Conservation (phyloP, 2,329 filamentous ascomycete species). For the Stagonosporopsis cucurbitacearum region DNA sequence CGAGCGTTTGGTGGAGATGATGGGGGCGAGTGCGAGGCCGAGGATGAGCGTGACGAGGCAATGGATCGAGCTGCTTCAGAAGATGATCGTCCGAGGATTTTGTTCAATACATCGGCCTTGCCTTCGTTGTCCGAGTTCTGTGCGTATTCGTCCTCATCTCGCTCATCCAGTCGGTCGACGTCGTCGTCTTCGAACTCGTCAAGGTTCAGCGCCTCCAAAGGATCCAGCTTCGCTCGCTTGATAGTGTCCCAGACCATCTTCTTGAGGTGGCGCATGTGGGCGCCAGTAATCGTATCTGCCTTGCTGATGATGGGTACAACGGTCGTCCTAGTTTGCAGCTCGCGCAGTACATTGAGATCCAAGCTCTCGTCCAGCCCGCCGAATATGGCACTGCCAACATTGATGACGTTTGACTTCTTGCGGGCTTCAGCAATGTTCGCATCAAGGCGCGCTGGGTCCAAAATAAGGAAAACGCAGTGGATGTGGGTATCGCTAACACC, state of each 20-base stretch:
- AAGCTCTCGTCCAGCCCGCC: conserved; percentile 85
- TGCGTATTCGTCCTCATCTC: conserved; percentile 57
- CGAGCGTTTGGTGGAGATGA: conserved; percentile 43
- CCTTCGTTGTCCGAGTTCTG: conserved; percentile 45
- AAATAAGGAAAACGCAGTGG: conserved; percentile 89
- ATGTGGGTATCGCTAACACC: conserved; percentile 96
- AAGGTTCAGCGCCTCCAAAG: conserved; percentile 82
- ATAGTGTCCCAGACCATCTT: conserved; percentile 88
- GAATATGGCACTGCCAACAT: conserved; percentile 57
- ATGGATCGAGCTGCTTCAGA: conserved; percentile 46
- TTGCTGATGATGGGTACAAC: conserved; percentile 96
- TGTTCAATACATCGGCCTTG: conserved; percentile 47
- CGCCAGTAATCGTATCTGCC: conserved; percentile 93
- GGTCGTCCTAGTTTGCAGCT: conserved; percentile 89
- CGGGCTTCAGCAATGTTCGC: conserved; percentile 73
- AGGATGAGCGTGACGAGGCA: conserved; percentile 41
- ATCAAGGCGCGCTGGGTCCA: conserved; percentile 87
- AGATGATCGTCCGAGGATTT: conserved; percentile 47
- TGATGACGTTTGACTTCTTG: conserved; percentile 59
- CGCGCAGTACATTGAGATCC: conserved; percentile 87
- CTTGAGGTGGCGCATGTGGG: conserved; percentile 92
- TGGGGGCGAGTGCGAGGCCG: conserved; percentile 40
- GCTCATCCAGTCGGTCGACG: conserved; percentile 58
- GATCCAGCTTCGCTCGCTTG: conserved; percentile 84
- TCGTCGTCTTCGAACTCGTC: conserved; percentile 73